These are phyloP conservation scores for Lepidium didymum DNA, from an alignment of 345 rosid genomes.

Conservation along the genomic window DNA sequence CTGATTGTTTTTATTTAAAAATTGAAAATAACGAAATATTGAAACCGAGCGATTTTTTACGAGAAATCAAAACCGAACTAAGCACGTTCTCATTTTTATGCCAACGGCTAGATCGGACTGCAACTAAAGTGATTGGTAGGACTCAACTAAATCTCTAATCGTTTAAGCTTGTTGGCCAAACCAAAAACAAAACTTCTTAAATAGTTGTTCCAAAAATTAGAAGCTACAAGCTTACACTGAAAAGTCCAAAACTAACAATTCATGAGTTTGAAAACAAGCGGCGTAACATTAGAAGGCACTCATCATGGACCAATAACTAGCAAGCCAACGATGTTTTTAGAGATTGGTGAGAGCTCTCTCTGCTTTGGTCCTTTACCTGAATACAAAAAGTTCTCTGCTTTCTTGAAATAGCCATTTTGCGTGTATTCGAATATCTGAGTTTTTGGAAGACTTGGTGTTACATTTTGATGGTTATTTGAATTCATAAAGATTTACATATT, in stretches of 20 bases:
- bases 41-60: too few relatives aligned
- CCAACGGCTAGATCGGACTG: too few relatives aligned
- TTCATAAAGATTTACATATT: neutral
- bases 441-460: neutral
- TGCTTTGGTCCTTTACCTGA: neutral
- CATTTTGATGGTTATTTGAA: neutral
- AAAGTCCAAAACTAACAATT: neutral
- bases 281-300: slow-evolving; percentile 74
- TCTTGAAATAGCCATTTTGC: neutral
- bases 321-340: slow-evolving; percentile 84
- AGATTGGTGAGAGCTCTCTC: slow-evolving; percentile 51
- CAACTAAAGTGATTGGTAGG: too few relatives aligned
- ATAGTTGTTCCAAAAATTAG: neutral
- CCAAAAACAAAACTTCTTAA: neutral
- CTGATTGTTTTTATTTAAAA: too few relatives aligned
- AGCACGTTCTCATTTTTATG: too few relatives aligned
- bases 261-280: slow-evolving; percentile 12
- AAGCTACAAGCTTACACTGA: neutral
- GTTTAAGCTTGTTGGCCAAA: too few relatives aligned
- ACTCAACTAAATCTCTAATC: too few relatives aligned
- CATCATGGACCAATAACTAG: slow-evolving; percentile 88
- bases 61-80: too few relatives aligned
- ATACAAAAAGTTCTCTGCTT: neutral
- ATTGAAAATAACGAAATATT: too few relatives aligned
- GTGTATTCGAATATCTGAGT: neutral